phyloP scores from a whole-genome alignment of 1,284 basidiomycete genomes.

The Exsudoporus floridanus region DNA sequence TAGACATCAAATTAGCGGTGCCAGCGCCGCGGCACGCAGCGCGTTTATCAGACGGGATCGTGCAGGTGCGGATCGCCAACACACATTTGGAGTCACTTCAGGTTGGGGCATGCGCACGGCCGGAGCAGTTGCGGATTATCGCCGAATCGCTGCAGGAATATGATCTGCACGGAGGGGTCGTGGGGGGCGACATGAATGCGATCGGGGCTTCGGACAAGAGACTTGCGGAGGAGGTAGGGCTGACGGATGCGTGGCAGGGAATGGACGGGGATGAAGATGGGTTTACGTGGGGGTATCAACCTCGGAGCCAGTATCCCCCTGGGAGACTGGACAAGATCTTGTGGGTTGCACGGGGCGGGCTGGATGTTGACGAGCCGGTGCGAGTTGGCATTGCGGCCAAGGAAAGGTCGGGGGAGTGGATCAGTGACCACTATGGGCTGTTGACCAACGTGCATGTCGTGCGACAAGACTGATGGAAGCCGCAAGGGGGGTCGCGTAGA shows the following conservation, averaged over 20 bases:
- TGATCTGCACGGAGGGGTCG: conserved; percentile 53
- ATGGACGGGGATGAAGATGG: conserved; percentile 41
- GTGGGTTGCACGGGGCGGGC: conserved; percentile 46
- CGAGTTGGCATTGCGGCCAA: conserved; percentile 55
- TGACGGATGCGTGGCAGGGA: conserved; percentile 57
- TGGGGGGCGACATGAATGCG: conserved; percentile 71
- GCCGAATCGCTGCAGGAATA: conserved; percentile 46
- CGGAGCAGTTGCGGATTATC: conserved; percentile 53
- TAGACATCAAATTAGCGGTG: conserved; percentile 51
- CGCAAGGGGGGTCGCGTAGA: background rate
- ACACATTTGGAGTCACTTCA: conserved; percentile 68
- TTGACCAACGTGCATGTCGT: conserved; percentile 44
- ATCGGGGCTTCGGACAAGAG: conserved; percentile 47
- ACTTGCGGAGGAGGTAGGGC: conserved; percentile 43
- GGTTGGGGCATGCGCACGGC: conserved; percentile 43
- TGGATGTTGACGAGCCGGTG: conserved; percentile 50
- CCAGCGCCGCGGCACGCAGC: conserved; percentile 29
- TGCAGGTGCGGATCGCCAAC: conserved; percentile 58
- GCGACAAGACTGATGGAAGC: conserved; percentile 17
- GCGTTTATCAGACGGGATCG: conserved; percentile 37
- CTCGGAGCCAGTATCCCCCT: conserved; percentile 42
- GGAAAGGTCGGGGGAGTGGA: conserved; percentile 45
- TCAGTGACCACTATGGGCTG: conserved; percentile 67
- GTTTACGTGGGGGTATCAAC: conserved; percentile 69
- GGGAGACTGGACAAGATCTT: conserved; percentile 66